phyloP scores from a whole-genome alignment of 2,329 filamentous ascomycete species.

The Fragosphaeria purpurea region DNA sequence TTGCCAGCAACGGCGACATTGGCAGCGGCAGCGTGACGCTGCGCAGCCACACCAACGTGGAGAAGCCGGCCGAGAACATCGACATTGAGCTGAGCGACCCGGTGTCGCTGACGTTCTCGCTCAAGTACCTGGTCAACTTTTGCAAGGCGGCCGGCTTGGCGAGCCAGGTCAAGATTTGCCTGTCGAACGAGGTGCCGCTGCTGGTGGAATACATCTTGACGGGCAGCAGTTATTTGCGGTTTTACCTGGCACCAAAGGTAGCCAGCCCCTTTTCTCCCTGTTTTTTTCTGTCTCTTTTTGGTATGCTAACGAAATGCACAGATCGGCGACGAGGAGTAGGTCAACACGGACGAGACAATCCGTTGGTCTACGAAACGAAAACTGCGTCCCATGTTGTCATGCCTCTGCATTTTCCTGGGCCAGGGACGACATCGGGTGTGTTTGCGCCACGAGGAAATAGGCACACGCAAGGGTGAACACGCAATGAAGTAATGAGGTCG shows the following conservation, averaged over 20 bases:
- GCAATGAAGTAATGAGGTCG: no score
- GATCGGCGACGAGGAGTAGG: conserved; percentile 30
- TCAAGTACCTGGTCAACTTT: conserved; percentile 99
- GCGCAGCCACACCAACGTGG: conserved; percentile 76
- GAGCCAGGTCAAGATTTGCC: conserved; percentile 73
- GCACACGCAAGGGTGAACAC: no score
- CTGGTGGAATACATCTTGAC: conserved; percentile 82
- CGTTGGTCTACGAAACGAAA: no score
- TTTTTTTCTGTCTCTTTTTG: neutral
- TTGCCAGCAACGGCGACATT: conserved; percentile 87
- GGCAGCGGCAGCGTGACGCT: conserved; percentile 90
- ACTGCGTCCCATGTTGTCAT: no score
- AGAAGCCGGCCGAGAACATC: conserved; percentile 79
- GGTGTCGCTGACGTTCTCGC: conserved; percentile 89
- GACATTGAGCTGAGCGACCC: conserved; percentile 87
- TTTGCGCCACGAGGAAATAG: no score
- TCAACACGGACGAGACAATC: neutral
- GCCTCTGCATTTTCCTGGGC: no score
- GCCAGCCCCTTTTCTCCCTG: neutral
- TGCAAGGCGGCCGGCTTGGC: conserved; percentile 93
- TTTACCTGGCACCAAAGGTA: conserved; percentile 98
- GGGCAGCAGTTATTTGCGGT: conserved; percentile 81
- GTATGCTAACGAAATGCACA: conserved; percentile 14
- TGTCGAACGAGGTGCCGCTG: conserved; percentile 93
- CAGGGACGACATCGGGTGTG: no score